phyloP scores from a whole-genome alignment of 805 yeast genomes.

The Candida chilensis region DNA sequence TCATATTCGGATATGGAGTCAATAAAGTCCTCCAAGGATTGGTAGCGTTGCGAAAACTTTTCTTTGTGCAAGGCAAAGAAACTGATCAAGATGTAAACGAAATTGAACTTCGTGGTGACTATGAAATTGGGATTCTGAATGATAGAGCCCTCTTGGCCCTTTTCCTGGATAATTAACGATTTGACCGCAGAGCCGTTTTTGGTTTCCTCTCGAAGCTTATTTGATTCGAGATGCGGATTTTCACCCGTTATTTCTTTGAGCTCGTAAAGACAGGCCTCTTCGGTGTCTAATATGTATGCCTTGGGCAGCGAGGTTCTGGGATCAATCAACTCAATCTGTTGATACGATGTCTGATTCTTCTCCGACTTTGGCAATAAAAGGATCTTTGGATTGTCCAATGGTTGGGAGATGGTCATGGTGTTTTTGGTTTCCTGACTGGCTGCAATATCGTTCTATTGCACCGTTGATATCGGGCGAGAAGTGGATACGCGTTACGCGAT shows the following conservation, averaged over 20 bases:
- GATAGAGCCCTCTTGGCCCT: constrained; percentile 18
- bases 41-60: constrained; percentile 10
- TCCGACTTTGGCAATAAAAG: too few species aligned
- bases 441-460: too few species aligned
- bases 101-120: constrained; percentile 29
- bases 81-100: constrained; percentile 26
- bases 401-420: too few species aligned
- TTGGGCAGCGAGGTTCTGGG: too few species aligned
- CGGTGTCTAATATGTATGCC: too few species aligned
- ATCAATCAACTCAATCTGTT: too few species aligned
- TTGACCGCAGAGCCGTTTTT: constrained; percentile 24
- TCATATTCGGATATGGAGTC: constrained; percentile 11
- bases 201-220: constrained; percentile 6
- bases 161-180: constrained; percentile 22
- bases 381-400: too few species aligned
- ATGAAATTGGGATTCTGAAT: constrained; percentile 29
- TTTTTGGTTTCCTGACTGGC: too few species aligned
- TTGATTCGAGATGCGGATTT: constrained; percentile 5
- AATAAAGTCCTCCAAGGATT: constrained; percentile 19
- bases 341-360: too few species aligned
- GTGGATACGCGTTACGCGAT: too few species aligned
- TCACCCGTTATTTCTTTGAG: constrained; percentile 12
- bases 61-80: constrained; percentile 16
- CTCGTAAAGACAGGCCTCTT: too few species aligned
- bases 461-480: too few species aligned